Conservation (phyloP, 257 asterid species). For the Craterostigma plantagineum region DNA sequence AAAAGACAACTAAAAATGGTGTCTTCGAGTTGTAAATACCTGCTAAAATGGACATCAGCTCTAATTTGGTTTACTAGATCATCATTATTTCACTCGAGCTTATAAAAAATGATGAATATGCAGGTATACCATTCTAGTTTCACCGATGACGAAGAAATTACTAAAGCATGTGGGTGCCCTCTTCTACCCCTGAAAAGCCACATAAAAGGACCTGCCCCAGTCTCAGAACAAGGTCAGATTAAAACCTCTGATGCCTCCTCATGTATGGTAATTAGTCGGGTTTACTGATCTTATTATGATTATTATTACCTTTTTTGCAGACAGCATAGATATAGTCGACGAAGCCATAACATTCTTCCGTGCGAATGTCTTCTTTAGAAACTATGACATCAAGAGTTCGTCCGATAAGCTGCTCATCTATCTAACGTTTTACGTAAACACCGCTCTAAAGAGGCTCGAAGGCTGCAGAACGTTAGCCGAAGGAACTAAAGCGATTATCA, state of each 20-base stretch:
- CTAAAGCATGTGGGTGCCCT: conserved; percentile 94
- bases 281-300: neutral
- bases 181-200: conserved; percentile 91
- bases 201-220: conserved; percentile 94
- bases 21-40: too few species aligned
- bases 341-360: conserved; percentile 96
- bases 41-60: too few species aligned
- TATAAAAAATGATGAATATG: too few species aligned
- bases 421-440: conserved; percentile 70
- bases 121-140: conserved; percentile 97
- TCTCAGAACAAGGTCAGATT: conserved; percentile 65
- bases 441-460: conserved; percentile 75
- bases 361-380: conserved; percentile 90
- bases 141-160: conserved; percentile 49
- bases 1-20: too few species aligned
- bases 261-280: neutral
- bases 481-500: conserved; percentile 95
- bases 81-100: too few species aligned
- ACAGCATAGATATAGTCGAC: conserved; percentile 79
- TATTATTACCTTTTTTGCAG: conserved; percentile 36
- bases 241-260: neutral
- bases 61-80: too few species aligned
- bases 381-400: conserved; percentile 78
- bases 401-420: conserved; percentile 96
- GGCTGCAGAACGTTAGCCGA: conserved; percentile 98